Conservation (phyloP, 257 asterid species). For the Nicotiana attenuata region DNA sequence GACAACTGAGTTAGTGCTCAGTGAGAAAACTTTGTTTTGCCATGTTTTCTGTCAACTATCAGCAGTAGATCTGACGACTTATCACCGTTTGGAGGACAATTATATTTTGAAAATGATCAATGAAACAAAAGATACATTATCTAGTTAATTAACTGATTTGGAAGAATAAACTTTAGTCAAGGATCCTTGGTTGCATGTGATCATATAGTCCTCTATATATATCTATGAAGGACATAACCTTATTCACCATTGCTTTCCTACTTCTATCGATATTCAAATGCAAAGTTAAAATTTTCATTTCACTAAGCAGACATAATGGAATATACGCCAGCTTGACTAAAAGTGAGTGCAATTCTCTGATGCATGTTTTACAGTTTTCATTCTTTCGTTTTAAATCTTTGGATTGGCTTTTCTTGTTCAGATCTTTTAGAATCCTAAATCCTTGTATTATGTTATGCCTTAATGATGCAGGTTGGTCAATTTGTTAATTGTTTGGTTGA, state of each 20-base stretch:
- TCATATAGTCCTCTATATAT: neutral
- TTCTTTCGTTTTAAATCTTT: neutral
- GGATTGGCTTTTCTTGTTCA: neutral
- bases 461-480: constrained; percentile 56
- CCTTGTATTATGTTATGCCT: neutral
- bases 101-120: neutral
- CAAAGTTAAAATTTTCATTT: neutral
- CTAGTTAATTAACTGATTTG: neutral
- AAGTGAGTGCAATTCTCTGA: neutral
- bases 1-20: neutral
- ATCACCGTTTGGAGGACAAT: neutral
- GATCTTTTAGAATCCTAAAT: neutral
- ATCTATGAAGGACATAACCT: neutral
- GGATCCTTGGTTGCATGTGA: neutral
- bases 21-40: neutral
- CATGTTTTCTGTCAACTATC: neutral
- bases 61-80: neutral
- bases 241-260: neutral
- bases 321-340: neutral
- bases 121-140: neutral
- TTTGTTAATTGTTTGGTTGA: constrained; percentile 69
- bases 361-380: neutral
- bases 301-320: neutral
- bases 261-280: neutral
- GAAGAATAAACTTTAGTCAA: neutral